A percentile compares a stretch with the other conserved stretches of the same genome.
Evolutionary conservation across 495 filamentous ascomycete species (phyloP).

Genomic region (Aspergillus bridgeri): DNA sequence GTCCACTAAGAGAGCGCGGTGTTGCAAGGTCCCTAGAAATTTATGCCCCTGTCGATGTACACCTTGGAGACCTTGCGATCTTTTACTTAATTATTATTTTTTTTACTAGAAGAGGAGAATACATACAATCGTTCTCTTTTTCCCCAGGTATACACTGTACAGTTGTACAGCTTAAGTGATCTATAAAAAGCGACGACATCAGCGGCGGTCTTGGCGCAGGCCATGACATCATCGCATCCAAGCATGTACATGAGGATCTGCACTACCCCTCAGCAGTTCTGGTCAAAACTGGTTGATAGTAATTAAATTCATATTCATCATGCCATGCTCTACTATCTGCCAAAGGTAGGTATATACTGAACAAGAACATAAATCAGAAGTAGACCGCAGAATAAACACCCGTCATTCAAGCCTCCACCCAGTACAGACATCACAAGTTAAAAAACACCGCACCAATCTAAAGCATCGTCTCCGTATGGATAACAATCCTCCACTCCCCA

Average conservation of each 20-base stretch:
- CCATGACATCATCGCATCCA: background rate
- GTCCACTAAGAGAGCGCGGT: no score
- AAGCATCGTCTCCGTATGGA: constrained; percentile 38
- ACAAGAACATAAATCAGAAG: background rate
- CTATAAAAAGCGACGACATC: background rate
- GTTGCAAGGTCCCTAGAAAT: no score
- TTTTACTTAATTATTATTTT: no score
- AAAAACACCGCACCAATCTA: no score
- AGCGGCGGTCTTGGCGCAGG: background rate
- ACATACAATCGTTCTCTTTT: no score
- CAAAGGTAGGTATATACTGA: background rate
- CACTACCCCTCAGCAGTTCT: background rate
- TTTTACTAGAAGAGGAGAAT: no score
- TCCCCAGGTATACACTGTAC: no score
- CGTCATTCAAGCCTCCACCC: background rate
- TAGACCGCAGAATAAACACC: background rate
- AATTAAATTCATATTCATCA: background rate
- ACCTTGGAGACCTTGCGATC: no score
- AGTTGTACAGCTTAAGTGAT: no score
- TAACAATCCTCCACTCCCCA: constrained; percentile 41
- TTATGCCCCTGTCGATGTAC: no score
- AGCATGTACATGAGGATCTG: background rate
- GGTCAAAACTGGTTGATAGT: background rate
- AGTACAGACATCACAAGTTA: background rate
- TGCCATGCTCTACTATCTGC: background rate